Conservation (phyloP, 345 rosid genomes). For the Pistacia vera region DNA sequence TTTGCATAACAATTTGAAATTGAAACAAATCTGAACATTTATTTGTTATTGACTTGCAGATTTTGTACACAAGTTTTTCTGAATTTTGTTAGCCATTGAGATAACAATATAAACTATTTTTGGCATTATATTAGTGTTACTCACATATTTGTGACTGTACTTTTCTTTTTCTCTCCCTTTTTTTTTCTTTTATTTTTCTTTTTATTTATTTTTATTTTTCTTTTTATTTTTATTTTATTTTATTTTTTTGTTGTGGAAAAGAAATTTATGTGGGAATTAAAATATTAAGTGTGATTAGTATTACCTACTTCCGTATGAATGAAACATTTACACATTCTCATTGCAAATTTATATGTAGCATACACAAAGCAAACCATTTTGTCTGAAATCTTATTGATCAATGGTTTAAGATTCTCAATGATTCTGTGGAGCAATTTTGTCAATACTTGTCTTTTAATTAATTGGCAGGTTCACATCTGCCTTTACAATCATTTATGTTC, state of each 20-base stretch:
- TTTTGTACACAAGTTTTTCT: background rate
- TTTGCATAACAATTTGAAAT: background rate
- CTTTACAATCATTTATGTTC: background rate
- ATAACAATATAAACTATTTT: background rate
- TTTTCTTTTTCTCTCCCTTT: background rate
- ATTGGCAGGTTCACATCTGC: background rate
- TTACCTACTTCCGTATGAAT: background rate
- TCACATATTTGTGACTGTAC: background rate
- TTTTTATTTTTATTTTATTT: background rate
- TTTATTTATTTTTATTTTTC: background rate
- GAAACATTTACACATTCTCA: background rate
- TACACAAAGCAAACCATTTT: background rate
- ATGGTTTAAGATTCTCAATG: background rate
- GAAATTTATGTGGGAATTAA: background rate
- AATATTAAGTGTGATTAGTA: background rate
- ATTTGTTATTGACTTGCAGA: background rate
- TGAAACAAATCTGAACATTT: background rate
- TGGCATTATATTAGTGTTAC: no score
- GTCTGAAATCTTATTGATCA: background rate
- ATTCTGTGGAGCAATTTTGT: background rate
- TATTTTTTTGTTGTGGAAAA: background rate
- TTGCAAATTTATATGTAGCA: background rate
- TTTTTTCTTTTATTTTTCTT: background rate
- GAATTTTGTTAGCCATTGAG: background rate
- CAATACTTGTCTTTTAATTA: background rate